Conservation (phyloP, 257 asterid species). For the Nicotiana paniculata region DNA sequence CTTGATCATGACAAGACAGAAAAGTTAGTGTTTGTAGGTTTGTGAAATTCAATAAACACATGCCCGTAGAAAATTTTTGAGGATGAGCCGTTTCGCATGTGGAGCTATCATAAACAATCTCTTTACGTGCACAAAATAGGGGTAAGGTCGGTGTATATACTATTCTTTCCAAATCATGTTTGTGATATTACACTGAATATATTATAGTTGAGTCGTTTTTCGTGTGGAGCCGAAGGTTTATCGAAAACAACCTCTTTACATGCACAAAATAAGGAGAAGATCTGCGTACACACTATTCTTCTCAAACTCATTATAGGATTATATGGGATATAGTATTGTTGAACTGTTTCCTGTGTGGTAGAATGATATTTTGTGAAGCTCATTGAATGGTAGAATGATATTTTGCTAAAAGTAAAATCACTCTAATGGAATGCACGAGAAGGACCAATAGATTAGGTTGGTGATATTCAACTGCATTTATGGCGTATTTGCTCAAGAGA, state of each 20-base stretch:
- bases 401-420: background rate
- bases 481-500: background rate
- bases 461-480: background rate
- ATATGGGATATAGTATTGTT: no score
- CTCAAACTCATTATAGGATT: no score
- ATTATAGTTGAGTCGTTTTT: no score
- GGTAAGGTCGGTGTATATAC: rapidly evolving
- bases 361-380: no score
- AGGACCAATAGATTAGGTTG: background rate
- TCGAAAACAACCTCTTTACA: no score
- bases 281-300: no score
- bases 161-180: rapidly evolving
- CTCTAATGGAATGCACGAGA: background rate
- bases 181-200: no score
- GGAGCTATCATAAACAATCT: no score
- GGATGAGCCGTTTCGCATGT: background rate
- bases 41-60: background rate
- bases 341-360: no score
- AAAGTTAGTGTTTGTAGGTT: background rate
- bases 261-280: no score
- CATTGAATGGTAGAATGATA: background rate
- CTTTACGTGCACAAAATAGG: no score
- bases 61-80: background rate
- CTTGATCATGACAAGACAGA: background rate
- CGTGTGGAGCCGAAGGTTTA: no score